Percentiles rank a stretch among this genome's conserved stretches.
Evolutionary conservation across 106 monocot genomes (phyloP).

Genomic region (Apostasia shenzhenica): DNA sequence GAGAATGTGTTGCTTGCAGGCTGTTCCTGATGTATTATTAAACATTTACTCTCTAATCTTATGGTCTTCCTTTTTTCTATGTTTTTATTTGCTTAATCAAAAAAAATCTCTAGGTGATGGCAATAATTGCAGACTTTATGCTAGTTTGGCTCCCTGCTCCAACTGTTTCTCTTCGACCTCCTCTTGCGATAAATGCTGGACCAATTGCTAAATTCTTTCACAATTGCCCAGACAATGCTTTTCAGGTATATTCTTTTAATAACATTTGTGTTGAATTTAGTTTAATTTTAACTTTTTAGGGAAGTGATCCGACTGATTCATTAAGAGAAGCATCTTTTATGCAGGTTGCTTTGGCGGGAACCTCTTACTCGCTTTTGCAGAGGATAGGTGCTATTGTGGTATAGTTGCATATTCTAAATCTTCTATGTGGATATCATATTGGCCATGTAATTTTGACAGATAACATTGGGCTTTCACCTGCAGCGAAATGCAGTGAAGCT

Average conservation of each 20-base stretch:
- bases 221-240: slow-evolving; percentile 93
- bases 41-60: background rate
- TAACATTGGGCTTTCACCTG: slow-evolving; percentile 10
- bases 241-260: slow-evolving; percentile 51
- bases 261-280: background rate
- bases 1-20: too few relatives aligned
- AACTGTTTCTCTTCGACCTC: slow-evolving; percentile 71
- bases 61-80: background rate
- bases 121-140: slow-evolving; percentile 97
- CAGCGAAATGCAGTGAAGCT: slow-evolving; percentile 76
- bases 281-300: background rate
- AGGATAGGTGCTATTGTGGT: slow-evolving; percentile 73
- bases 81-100: slow-evolving; percentile 9
- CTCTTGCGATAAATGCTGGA: slow-evolving; percentile 65
- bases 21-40: too few relatives aligned
- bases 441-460: background rate
- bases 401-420: background rate
- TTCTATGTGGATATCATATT: background rate
- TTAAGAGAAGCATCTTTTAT: slow-evolving; percentile 5
- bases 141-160: slow-evolving; percentile 99
- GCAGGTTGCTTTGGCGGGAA: slow-evolving; percentile 72
- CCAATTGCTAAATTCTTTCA: slow-evolving; percentile 74
- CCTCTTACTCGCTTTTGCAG: slow-evolving; percentile 68
- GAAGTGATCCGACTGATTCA: background rate
- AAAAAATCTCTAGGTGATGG: slow-evolving; percentile 62